Conservation (phyloP, 2,329 filamentous ascomycete species). For the Calonectria pteridis region DNA sequence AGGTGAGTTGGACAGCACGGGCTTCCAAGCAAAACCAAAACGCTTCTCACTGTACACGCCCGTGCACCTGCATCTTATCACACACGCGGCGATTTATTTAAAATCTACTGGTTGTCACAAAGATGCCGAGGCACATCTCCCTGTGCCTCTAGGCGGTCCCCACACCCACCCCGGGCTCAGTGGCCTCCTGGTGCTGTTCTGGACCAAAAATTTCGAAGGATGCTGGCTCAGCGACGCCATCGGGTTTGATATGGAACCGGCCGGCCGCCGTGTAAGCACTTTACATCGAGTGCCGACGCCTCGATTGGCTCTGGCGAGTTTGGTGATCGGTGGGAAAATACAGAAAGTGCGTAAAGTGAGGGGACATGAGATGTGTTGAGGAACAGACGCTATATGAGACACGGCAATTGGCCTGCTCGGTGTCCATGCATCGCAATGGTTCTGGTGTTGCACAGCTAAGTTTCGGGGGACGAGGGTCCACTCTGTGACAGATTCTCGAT, state of each 20-base stretch:
- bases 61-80: not conserved
- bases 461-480: constrained; percentile 18
- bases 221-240: not conserved
- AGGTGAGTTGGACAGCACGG: not conserved
- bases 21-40: not conserved
- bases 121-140: constrained; percentile 15
- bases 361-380: not conserved
- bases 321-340: not conserved
- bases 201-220: not conserved
- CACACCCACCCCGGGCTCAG: not conserved
- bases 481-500: not conserved
- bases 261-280: constrained; percentile 1
- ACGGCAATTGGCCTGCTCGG: not conserved
- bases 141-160: not conserved
- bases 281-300: not conserved
- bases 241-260: not conserved
- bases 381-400: not conserved
- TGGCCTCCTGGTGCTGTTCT: not conserved
- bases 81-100: not conserved
- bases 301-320: not conserved
- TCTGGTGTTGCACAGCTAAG: constrained; percentile 8
- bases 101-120: not conserved
- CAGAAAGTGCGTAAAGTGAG: not conserved
- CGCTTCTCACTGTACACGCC: not conserved
- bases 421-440: not conserved